Evolutionary conservation across 352 stramenopile species (phyloP), one percentile per base, ranked within the genome.

Genomic region (Globisporangium cylindrosporum): DNA sequence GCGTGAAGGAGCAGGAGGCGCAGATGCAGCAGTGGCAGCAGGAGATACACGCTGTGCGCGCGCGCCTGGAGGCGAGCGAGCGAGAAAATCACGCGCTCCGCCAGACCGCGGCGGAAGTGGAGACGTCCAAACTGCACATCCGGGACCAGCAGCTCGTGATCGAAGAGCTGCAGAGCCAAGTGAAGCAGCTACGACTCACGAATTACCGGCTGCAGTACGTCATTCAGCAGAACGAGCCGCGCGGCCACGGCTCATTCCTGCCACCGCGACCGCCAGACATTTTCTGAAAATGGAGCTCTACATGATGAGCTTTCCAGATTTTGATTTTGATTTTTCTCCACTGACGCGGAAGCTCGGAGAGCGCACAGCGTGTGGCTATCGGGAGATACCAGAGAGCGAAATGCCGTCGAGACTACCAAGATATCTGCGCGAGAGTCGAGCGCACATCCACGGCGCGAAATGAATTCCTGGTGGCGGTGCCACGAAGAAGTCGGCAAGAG

Each of bases 121-220:
- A 91, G 53, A 75, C 76, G 69, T 80, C 81, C 60, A 51, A 73
- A 27, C 74, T 74, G 43, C 77, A 91, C 60, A 54, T 80, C 10
- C 70, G 80, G 43, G 79, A 87, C 63, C 85, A 92, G 70, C 71
- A 91, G 66, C 62, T 88, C 53, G 77, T 88, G 69, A 90, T 93
- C 43, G 74, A 91, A 6, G 73, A 87, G 34, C 73, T 93, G 8
- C 81, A 89, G 71, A 67, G 72, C n/a, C 78, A 93, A 69, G 82
- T 91, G 32, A 88, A 88, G 69, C 80, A 90, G 66, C 69, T 93
- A 18, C 80, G 83, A 1, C 56, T 88, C 20, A 84, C 77, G 27
- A 93, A 93, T 72, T 89, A 89, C 62, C 70, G 82, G 24, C 70
- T 93, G 56, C 85, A 92, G 69, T 90, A 83, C 60, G 76, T 93